Evolutionary conservation across 2,329 filamentous ascomycete genomes (phyloP).

Genomic region (Xylaria sp.): DNA sequence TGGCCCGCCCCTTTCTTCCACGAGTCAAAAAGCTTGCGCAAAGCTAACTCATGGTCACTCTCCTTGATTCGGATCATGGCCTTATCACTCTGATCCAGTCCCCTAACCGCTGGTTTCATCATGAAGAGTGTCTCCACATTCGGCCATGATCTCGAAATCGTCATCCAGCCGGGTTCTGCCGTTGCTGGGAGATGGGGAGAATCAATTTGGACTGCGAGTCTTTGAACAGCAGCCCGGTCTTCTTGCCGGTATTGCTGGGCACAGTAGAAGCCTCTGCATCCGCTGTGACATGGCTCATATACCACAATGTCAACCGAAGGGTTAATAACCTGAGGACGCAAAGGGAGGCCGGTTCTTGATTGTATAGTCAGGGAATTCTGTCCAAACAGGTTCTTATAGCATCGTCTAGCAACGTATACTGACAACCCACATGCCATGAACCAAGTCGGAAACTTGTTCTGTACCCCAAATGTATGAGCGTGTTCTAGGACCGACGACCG

Average conservation of each 20-base stretch:
- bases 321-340: conserved; percentile 41
- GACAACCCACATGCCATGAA: conserved; percentile 44
- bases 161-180: conserved; percentile 46
- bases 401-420: conserved; percentile 37
- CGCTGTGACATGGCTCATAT: conserved; percentile 49
- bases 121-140: conserved; percentile 49
- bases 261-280: conserved; percentile 47
- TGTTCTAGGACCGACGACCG: conserved; percentile 35
- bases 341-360: not conserved
- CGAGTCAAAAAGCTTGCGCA: conserved; percentile 44
- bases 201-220: conserved; percentile 48
- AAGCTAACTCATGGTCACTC: conserved; percentile 37
- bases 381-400: conserved; percentile 45
- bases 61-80: conserved; percentile 47
- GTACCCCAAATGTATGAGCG: conserved; percentile 34
- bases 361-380: conserved; percentile 3
- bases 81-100: conserved; percentile 42
- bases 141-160: conserved; percentile 46
- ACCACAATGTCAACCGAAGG: conserved; percentile 46
- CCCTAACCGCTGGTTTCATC: conserved; percentile 44
- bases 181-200: conserved; percentile 37
- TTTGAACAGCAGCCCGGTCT: conserved; percentile 44
- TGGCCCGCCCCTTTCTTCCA: conserved; percentile 48
- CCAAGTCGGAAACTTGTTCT: conserved; percentile 46
- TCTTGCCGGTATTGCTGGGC: conserved; percentile 45